phyloP scores from a whole-genome alignment of 306 rosid genomes.

The Ziziphus jujuba region DNA sequence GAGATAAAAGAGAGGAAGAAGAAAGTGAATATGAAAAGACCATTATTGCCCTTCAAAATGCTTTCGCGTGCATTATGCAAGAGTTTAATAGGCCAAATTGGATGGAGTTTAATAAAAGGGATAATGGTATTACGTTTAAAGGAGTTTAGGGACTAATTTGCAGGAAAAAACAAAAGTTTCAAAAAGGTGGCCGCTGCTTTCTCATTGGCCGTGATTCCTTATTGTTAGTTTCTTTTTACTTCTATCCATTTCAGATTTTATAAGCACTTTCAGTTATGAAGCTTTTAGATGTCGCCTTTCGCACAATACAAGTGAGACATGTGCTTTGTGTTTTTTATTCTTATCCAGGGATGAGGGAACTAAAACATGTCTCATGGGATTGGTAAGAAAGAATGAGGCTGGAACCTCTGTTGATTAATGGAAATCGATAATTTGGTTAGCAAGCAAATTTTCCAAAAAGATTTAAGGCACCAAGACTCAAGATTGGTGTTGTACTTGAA shows the following conservation, averaged over 20 bases:
- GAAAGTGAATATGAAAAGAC: too few species aligned
- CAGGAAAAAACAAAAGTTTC: too few species aligned
- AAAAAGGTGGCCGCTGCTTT: too few species aligned
- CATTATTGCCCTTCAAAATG: too few species aligned
- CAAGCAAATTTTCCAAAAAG: slow-evolving; percentile 10
- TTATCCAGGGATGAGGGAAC: slow-evolving; percentile 75
- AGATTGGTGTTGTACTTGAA: slow-evolving; percentile 21
- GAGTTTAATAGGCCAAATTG: too few species aligned
- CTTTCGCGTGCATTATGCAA: too few species aligned
- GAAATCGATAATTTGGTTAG: slow-evolving; percentile 10
- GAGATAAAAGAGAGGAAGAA: too few species aligned
- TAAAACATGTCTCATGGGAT: slow-evolving; percentile 82
- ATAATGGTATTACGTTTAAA: too few species aligned
- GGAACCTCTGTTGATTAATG: slow-evolving; percentile 23
- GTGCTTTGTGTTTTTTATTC: neutral
- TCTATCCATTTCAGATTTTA: neutral
- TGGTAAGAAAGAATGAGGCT: slow-evolving; percentile 74
- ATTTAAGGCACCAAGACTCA: slow-evolving; percentile 12
- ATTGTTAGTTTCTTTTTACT: slow-evolving; percentile 57
- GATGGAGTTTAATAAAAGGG: too few species aligned
- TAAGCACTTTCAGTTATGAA: neutral
- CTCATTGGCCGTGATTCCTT: too few species aligned
- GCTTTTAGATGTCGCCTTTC: too few species aligned
- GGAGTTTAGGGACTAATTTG: too few species aligned
- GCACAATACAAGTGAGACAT: neutral